Conservation (phyloP, 805 yeast species). For the Candida parachauliodes region DNA sequence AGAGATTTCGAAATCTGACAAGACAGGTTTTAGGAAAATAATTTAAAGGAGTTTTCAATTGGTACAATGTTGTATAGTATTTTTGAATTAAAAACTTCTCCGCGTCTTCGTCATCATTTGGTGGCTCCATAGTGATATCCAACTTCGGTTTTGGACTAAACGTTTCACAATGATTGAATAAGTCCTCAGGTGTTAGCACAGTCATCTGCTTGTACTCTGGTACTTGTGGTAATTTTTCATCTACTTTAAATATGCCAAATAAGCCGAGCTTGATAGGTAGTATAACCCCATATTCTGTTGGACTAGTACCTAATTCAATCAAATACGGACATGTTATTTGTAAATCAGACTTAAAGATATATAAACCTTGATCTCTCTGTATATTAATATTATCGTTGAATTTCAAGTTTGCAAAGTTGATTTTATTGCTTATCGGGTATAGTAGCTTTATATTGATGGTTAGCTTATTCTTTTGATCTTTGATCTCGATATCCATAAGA, state of each 20-base stretch:
- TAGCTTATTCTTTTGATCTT: constrained; percentile 1
- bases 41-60: constrained; percentile 36
- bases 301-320: neutral
- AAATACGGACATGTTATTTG: neutral
- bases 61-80: constrained; percentile 35
- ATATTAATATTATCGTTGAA: neutral
- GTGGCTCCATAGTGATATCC: constrained; percentile 8
- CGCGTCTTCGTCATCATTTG: constrained; percentile 18
- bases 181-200: constrained; percentile 1
- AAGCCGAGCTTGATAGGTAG: neutral
- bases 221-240: neutral
- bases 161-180: neutral
- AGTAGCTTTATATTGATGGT: neutral
- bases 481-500: neutral
- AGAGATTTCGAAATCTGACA: constrained; percentile 42
- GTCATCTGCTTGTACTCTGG: neutral
- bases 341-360: neutral
- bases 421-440: neutral
- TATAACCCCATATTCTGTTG: neutral
- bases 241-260: constrained; percentile 1
- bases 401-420: neutral
- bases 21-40: constrained; percentile 49
- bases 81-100: constrained; percentile 27
- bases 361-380: neutral
- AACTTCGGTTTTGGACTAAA: neutral